Percentiles rank a stretch among this genome's conserved stretches.
These are phyloP conservation scores for Aspergillus sp. DNA, from an alignment of 2,329 filamentous ascomycete genomes.

Conservation along the genomic window DNA sequence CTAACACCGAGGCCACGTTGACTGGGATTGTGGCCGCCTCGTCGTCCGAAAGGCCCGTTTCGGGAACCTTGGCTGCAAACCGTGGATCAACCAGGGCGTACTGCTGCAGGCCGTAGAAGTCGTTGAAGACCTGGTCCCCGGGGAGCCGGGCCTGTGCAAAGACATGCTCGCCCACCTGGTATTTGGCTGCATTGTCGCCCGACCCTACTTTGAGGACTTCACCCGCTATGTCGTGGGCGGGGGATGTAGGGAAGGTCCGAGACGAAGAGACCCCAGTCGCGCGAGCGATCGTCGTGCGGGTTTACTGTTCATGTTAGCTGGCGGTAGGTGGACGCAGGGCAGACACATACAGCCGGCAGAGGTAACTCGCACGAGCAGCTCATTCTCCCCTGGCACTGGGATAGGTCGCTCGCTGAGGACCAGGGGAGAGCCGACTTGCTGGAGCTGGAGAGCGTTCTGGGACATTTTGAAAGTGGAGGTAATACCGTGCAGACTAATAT, in stretches of 20 bases:
- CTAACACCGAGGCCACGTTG: slow-evolving; percentile 24
- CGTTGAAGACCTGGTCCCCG: slow-evolving; percentile 2
- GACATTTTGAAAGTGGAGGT: background rate
- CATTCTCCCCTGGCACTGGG: slow-evolving; percentile 19
- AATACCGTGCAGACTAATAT: no score
- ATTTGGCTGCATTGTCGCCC: slow-evolving; percentile 9
- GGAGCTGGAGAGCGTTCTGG: slow-evolving; percentile 18
- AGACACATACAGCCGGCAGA: slow-evolving; percentile 8
- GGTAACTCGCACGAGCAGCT: slow-evolving; percentile 31
- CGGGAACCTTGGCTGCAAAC: slow-evolving; percentile 22
- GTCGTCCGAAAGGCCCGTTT: slow-evolving; percentile 20
- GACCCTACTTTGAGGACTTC: slow-evolving; percentile 20
- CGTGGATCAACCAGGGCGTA: slow-evolving; percentile 25
- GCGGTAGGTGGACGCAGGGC: background rate
- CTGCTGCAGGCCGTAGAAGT: slow-evolving; percentile 26
- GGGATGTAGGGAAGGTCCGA: slow-evolving; percentile 19
- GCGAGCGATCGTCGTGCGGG: slow-evolving; percentile 31
- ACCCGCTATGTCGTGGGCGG: slow-evolving; percentile 28
- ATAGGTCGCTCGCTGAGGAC: slow-evolving; percentile 11
- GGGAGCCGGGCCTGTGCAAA: slow-evolving; percentile 15
- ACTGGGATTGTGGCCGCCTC: slow-evolving; percentile 29
- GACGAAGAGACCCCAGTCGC: slow-evolving; percentile 28
- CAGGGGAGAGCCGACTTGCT: slow-evolving; percentile 15
- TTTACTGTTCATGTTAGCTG: background rate
- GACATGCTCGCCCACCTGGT: slow-evolving; percentile 23